Evolutionary conservation across 2,329 filamentous ascomycete genomes (phyloP).

Genomic region (Arthrobotrys musiformis): DNA sequence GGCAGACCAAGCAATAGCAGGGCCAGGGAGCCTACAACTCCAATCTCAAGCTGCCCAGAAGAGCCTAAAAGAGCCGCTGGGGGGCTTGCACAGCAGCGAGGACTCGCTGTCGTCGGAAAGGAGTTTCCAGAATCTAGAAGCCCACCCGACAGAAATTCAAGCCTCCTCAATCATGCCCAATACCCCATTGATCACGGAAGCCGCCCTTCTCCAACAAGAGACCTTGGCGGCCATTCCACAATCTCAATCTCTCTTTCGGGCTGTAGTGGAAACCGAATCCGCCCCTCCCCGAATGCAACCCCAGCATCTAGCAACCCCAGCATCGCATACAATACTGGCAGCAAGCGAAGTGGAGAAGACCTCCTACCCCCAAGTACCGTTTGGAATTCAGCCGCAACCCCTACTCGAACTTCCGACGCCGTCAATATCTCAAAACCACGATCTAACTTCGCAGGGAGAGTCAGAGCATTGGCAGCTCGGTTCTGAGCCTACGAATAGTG

Average conservation of each 20-base stretch:
- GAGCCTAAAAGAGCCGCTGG: slow-evolving; percentile 26
- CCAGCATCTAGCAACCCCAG: slow-evolving; percentile 5
- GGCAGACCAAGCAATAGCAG: slow-evolving; percentile 10
- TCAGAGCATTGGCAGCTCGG: background rate
- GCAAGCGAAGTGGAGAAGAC: background rate
- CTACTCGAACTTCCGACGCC: slow-evolving; percentile 12
- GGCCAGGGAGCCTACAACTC: slow-evolving; percentile 16
- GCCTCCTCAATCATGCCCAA: slow-evolving; percentile 26
- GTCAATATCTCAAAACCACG: slow-evolving; percentile 25
- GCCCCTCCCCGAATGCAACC: background rate
- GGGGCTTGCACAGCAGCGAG: slow-evolving; percentile 25
- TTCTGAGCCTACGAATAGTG: slow-evolving; percentile 15
- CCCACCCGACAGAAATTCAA: slow-evolving; percentile 47
- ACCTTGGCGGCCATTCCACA: background rate
- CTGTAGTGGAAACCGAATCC: background rate
- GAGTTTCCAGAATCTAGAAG: slow-evolving; percentile 36
- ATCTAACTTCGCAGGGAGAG: slow-evolving; percentile 18
- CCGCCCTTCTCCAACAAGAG: slow-evolving; percentile 3
- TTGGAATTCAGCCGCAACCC: slow-evolving; percentile 1
- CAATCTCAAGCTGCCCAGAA: slow-evolving; percentile 32
- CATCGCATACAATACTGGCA: slow-evolving; percentile 20
- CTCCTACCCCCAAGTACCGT: slow-evolving; percentile 16
- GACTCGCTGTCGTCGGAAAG: slow-evolving; percentile 33
- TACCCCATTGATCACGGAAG: background rate
- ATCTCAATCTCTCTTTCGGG: slow-evolving; percentile 1